A percentile compares a stretch with the other conserved stretches of the same genome.
These are phyloP conservation scores for Neofusicoccum sp. DNA, from an alignment of 2,329 filamentous ascomycete genomes.

Conservation along the genomic window DNA sequence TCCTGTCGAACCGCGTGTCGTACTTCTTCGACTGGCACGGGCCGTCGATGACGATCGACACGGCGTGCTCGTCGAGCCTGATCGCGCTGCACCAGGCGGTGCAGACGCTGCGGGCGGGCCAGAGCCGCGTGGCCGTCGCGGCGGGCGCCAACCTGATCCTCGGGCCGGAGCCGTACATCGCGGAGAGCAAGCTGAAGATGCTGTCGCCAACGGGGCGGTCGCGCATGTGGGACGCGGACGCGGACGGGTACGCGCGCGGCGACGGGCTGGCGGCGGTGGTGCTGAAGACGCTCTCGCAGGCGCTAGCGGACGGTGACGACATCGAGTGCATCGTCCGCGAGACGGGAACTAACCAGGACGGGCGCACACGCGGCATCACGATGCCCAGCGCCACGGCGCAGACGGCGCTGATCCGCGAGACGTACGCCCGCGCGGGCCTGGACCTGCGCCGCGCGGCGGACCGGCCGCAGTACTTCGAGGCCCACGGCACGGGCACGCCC, in stretches of 20 bases:
- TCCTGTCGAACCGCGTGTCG: constrained; percentile 41
- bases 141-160: constrained; percentile 31
- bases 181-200: constrained; percentile 31
- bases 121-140: constrained; percentile 25
- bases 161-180: constrained; percentile 27
- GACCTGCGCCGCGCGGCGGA: constrained; percentile 27
- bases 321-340: constrained; percentile 41
- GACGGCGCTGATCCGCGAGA: constrained; percentile 34
- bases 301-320: constrained; percentile 47
- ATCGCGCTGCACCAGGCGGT: constrained; percentile 31
- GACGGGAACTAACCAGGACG: constrained; percentile 35
- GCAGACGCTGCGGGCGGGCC: constrained; percentile 18
- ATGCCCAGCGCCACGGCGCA: constrained; percentile 29
- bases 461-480: constrained; percentile 37
- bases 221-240: constrained; percentile 27
- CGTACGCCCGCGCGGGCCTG: constrained; percentile 37
- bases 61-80: constrained; percentile 41
- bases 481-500: constrained; percentile 32
- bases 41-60: constrained; percentile 42
- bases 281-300: constrained; percentile 51
- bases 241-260: constrained; percentile 20
- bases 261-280: constrained; percentile 54
- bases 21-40: constrained; percentile 42
- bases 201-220: constrained; percentile 27
- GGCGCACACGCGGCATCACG: constrained; percentile 37